phyloP scores from a whole-genome alignment of 805 yeast species.

The Candida montana region DNA sequence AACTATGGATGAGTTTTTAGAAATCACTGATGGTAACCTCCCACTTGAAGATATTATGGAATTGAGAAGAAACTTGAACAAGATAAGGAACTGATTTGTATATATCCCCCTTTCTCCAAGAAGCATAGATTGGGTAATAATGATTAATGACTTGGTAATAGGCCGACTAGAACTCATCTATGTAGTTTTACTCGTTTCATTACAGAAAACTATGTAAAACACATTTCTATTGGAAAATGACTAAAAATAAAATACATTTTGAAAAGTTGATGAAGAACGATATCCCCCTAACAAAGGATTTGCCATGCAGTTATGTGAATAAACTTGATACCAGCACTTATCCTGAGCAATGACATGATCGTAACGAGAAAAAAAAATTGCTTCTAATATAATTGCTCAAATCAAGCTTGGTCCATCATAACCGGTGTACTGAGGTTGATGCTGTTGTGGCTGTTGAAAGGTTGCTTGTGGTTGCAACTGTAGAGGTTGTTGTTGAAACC shows the following conservation, averaged over 20 bases:
- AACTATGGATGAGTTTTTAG: conserved; percentile 16
- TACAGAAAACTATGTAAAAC: too few relatives aligned
- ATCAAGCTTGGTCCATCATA: conserved; percentile 10
- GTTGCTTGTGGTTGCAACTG: neutral
- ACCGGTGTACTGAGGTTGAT: neutral
- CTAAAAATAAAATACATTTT: neutral
- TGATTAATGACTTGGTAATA: too few relatives aligned
- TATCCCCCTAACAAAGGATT: too few relatives aligned
- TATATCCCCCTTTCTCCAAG: too few relatives aligned
- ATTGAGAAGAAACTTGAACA: conserved; percentile 20
- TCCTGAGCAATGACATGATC: too few relatives aligned
- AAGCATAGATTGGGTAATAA: too few relatives aligned
- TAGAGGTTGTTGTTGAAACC: conserved; percentile 3
- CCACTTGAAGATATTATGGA: conserved; percentile 28
- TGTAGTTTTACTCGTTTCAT: too few relatives aligned
- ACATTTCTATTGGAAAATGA: neutral
- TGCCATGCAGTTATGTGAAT: too few relatives aligned
- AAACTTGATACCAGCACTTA: too few relatives aligned
- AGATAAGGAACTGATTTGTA: conserved; percentile 3
- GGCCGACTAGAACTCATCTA: too few relatives aligned
- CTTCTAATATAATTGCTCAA: too few relatives aligned
- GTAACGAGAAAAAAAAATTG: neutral
- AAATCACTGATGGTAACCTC: conserved; percentile 24
- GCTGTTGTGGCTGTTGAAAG: neutral
- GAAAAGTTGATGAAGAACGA: too few relatives aligned